phyloP scores from a whole-genome alignment of 2,329 filamentous ascomycete species.

The Dothistroma pini region DNA sequence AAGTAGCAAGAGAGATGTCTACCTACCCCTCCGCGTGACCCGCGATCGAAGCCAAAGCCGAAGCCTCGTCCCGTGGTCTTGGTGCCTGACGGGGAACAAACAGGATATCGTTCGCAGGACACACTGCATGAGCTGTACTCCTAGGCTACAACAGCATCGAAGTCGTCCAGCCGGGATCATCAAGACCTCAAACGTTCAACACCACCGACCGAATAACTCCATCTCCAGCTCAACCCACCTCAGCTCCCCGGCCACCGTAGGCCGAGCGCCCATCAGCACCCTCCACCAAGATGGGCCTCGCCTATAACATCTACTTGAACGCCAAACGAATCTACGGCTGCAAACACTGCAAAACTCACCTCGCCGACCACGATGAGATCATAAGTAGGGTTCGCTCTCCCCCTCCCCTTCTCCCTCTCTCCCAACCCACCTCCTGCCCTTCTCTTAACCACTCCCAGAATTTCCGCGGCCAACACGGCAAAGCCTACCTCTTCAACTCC shows the following conservation, averaged over 20 bases:
- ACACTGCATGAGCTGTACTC: neutral
- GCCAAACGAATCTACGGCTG: constrained; percentile 76
- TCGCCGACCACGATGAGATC: constrained; percentile 93
- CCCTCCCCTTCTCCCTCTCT: neutral
- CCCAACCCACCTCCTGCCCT: constrained; percentile 3
- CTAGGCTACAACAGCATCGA: neutral
- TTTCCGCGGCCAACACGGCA: constrained; percentile 97
- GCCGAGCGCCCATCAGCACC: constrained; percentile 17
- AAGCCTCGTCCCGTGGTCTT: neutral
- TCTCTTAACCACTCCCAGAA: constrained; percentile 56
- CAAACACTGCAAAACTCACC: constrained; percentile 92
- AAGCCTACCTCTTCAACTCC: constrained; percentile 91
- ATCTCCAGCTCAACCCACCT: neutral
- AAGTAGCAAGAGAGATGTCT: neutral
- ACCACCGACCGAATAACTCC: neutral
- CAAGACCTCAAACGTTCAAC: neutral
- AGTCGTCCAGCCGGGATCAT: neutral
- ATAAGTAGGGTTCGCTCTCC: constrained; percentile 71
- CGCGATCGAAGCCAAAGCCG: neutral
- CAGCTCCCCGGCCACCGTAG: constrained; percentile 5
- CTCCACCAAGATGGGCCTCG: constrained; percentile 31
- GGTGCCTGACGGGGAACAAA: neutral
- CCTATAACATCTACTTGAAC: constrained; percentile 58
- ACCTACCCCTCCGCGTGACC: neutral
- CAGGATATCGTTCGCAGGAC: neutral